These are phyloP conservation scores for Artomyces pyxidatus DNA, from an alignment of 768 basidiomycete species.

Conservation along the genomic window DNA sequence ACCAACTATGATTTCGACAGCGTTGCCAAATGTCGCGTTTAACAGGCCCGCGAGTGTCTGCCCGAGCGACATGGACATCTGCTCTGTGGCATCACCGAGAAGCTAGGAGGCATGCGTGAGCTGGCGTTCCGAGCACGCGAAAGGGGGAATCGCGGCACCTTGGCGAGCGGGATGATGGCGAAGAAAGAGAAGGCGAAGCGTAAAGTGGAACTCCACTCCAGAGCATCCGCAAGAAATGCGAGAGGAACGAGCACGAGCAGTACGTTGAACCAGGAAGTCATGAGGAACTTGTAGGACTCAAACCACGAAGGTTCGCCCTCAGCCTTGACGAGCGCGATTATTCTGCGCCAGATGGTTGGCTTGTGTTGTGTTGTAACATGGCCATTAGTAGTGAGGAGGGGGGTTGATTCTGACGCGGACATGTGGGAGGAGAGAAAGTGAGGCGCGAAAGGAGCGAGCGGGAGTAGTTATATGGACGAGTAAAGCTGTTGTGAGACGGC, in stretches of 20 bases:
- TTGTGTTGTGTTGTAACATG: constrained; percentile 31
- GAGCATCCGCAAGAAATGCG: constrained; percentile 51
- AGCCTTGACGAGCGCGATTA: constrained; percentile 38
- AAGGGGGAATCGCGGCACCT: constrained; percentile 34
- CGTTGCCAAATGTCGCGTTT: constrained; percentile 80
- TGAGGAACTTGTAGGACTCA: constrained; percentile 48
- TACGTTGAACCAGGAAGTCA: constrained; percentile 67
- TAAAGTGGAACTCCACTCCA: constrained; percentile 69
- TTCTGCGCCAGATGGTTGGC: constrained; percentile 27
- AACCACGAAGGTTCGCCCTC: constrained; percentile 58
- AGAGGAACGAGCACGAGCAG: constrained; percentile 78
- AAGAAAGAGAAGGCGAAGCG: constrained; percentile 71
- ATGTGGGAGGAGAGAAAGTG: constrained; percentile 2
- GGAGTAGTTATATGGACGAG: constrained; percentile 1
- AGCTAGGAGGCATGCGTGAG: constrained; percentile 32
- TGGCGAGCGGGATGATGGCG: constrained; percentile 82
- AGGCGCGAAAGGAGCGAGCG: not conserved
- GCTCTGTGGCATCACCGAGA: constrained; percentile 76
- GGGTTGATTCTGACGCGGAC: constrained; percentile 10
- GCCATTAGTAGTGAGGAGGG: constrained; percentile 16
- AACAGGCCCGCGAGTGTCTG: constrained; percentile 81
- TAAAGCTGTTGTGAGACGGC: not conserved
- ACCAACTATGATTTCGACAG: constrained; percentile 86
- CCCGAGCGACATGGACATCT: constrained; percentile 69
- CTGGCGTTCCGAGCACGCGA: not conserved